These are phyloP conservation scores for Populus hybrid DNA, from an alignment of 441 rosid genomes.

Conservation along the genomic window DNA sequence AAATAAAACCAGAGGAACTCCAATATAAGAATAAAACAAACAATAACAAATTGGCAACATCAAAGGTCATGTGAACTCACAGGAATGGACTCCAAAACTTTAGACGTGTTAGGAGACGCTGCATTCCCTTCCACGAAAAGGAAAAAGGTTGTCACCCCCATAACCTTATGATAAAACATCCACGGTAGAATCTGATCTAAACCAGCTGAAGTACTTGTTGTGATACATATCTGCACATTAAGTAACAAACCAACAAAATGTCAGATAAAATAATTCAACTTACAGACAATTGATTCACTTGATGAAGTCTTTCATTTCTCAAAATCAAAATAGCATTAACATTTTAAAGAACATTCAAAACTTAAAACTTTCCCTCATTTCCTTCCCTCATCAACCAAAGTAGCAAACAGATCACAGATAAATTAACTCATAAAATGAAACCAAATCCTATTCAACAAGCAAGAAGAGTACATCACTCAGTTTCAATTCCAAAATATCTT, in stretches of 20 bases:
- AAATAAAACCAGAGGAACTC: slow-evolving; percentile 8
- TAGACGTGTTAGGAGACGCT: slow-evolving; percentile 58
- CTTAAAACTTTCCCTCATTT: neutral
- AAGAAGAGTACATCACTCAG: neutral
- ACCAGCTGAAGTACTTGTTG: slow-evolving; percentile 82
- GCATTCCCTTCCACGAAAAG: slow-evolving; percentile 94
- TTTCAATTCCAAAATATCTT: neutral
- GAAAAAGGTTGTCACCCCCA: slow-evolving; percentile 71
- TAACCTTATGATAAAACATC: slow-evolving; percentile 81
- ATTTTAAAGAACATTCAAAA: neutral
- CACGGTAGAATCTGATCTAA: slow-evolving; percentile 79
- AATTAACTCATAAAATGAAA: neutral
- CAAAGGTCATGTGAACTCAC: slow-evolving; percentile 37
- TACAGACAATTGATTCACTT: neutral
- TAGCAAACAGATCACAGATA: neutral
- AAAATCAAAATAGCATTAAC: neutral
- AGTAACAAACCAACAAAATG: neutral
- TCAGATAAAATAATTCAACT: neutral
- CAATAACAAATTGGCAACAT: neutral
- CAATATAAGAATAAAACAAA: neutral
- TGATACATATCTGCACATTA: slow-evolving; percentile 62
- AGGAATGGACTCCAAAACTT: slow-evolving; percentile 66
- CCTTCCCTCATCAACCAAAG: neutral
- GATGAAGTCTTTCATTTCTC: neutral
- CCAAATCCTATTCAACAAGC: neutral